A percentile compares a stretch with the other conserved stretches of the same genome.
phyloP scores from a whole-genome alignment of 805 yeast species.

The Candida coquimbonensis region DNA sequence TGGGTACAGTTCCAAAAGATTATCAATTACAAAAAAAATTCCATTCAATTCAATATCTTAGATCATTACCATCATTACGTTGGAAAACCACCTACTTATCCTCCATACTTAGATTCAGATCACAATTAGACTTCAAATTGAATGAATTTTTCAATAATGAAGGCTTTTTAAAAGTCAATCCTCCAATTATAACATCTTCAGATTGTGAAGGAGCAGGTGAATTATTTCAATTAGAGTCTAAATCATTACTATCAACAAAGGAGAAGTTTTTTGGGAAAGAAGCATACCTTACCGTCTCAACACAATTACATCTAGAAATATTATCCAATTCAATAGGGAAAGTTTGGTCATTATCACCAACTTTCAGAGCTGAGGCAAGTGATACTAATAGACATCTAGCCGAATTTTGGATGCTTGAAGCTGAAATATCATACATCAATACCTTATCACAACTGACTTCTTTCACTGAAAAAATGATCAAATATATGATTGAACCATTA shows the following conservation, averaged over 20 bases:
- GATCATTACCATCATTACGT: constrained; percentile 70
- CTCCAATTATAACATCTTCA: constrained; percentile 81
- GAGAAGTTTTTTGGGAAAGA: constrained; percentile 53
- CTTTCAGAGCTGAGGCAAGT: constrained; percentile 89
- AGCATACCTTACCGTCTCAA: constrained; percentile 78
- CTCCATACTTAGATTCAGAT: constrained; percentile 65
- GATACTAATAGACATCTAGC: constrained; percentile 87
- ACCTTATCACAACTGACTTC: constrained; percentile 52
- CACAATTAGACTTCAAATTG: constrained; percentile 51
- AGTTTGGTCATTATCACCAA: constrained; percentile 87
- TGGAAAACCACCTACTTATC: constrained; percentile 65
- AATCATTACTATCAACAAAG: constrained; percentile 9
- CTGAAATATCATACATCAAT: constrained; percentile 68
- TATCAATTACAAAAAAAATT: constrained; percentile 84
- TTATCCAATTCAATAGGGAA: constrained; percentile 65
- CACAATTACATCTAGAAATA: constrained; percentile 87
- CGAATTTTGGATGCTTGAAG: constrained; percentile 98
- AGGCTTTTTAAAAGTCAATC: constrained; percentile 65
- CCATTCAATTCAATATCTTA: constrained; percentile 57
- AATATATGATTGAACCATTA: constrained; percentile 34
- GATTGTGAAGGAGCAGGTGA: constrained; percentile 99
- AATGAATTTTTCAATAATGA: constrained; percentile 44
- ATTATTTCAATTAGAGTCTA: constrained; percentile 52
- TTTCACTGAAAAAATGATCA: constrained; percentile 67
- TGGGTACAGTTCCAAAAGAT: constrained; percentile 54